Evolutionary conservation across 2,329 filamentous ascomycete species (phyloP), one percentile per base, ranked within the genome.

Genomic region (Aschersonia sp.): DNA sequence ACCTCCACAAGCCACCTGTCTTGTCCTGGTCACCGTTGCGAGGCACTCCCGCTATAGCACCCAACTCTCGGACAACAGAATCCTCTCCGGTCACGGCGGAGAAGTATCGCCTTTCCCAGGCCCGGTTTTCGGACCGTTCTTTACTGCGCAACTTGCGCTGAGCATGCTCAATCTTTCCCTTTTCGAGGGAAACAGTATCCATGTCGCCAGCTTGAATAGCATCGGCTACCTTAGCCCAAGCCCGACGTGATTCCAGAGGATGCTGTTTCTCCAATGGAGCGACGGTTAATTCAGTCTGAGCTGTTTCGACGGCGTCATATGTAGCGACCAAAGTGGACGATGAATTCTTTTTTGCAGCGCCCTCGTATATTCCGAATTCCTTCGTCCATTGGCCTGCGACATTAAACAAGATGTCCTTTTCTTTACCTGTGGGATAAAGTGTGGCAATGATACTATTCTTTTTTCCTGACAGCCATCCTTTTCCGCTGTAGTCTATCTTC

Each of bases 391-490:
- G 87, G 30, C 92, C 92, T 31, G 88, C 82, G 40, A 84, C 74
- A n/a, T 81, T 87, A 72, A 91, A 96, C 45, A 83, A 71, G 51
- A 79, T 75, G 47, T 85, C 82, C 66, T 84, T 85, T 65, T 82
- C 87, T 66, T 73, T 71, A 69, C 80, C 67, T 65, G 85, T 79
- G 12, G 71, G 75, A 67, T 84, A 89, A 49, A 97, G 63, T 30
- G 73, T 73, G 10, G 89, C 91, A 9, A 73, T 79, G 62, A 97
- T 88, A 49, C 77, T 85, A 70, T 97, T 97, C 72, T 95, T 96
- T 74, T 94, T 94, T 55, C 91, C 92, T 44, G 84, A 89, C 7
- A 98, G 67, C 91, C 91, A 98, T 50, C 91, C 91, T 63, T 88
- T 91, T 58, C 91, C 89, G 51, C 80, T 85, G 70, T 95, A 98